A percentile compares a stretch with the other conserved stretches of the same genome.
Conservation (phyloP, 495 filamentous ascomycete genomes). For the Podospora pseudocomata region DNA sequence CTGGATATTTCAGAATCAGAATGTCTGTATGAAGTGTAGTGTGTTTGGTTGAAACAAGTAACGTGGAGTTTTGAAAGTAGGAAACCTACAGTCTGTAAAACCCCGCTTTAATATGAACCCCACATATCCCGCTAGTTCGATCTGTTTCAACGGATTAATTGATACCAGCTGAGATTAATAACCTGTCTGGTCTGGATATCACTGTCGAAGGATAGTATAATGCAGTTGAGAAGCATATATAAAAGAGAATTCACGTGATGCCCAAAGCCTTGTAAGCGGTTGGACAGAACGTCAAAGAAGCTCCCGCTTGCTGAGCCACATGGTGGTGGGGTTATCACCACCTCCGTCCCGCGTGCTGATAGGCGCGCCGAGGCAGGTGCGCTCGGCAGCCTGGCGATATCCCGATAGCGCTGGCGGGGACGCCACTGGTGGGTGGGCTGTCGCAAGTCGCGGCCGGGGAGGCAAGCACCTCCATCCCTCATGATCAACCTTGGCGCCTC, state of each 20-base stretch:
- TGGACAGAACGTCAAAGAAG: not conserved
- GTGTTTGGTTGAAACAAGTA: too few species aligned
- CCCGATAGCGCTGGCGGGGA: not conserved
- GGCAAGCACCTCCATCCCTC: not conserved
- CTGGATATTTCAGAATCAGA: too few species aligned
- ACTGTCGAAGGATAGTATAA: too few species aligned
- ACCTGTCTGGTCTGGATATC: too few species aligned
- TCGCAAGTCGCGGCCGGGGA: not conserved
- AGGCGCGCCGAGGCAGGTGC: not conserved
- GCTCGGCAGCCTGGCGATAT: not conserved
- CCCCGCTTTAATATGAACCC: too few species aligned
- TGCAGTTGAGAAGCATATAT: too few species aligned
- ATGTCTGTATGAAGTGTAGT: too few species aligned
- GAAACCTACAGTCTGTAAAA: too few species aligned
- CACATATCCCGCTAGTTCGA: too few species aligned
- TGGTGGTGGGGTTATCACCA: not conserved
- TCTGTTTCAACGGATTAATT: too few species aligned
- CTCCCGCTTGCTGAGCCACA: not conserved
- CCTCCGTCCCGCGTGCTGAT: not conserved
- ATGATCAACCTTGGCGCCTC: not conserved
- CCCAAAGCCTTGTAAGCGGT: not conserved
- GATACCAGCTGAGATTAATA: too few species aligned
- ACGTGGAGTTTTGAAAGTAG: too few species aligned
- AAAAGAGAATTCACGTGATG: not conserved
- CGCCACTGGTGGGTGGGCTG: not conserved